These are phyloP conservation scores for Suillus subalutaceus DNA, from an alignment of 768 basidiomycete species.

Conservation along the genomic window DNA sequence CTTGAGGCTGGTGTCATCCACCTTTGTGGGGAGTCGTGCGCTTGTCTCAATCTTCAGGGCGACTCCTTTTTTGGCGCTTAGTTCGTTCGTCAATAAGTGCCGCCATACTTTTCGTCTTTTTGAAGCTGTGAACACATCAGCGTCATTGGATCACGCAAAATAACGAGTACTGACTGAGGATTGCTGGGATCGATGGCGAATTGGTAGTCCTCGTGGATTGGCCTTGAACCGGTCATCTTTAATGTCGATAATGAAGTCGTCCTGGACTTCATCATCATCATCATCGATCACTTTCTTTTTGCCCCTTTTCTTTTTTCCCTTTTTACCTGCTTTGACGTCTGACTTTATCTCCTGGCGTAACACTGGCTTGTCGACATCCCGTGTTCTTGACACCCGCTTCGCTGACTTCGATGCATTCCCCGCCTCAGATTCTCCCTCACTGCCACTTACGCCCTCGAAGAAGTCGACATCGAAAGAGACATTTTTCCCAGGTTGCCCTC, in stretches of 20 bases:
- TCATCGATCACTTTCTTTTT: constrained; percentile 49
- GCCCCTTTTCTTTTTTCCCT: constrained; percentile 40
- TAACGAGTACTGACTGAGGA: constrained; percentile 72
- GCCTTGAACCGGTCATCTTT: constrained; percentile 87
- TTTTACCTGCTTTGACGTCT: constrained; percentile 85
- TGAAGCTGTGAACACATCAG: constrained; percentile 59
- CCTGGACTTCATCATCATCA: constrained; percentile 70
- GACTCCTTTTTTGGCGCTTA: constrained; percentile 52
- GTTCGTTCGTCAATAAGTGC: constrained; percentile 84
- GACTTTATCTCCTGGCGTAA: constrained; percentile 72
- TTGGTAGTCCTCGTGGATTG: constrained; percentile 84
- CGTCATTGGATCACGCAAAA: neutral
- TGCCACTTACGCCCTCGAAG: constrained; percentile 60
- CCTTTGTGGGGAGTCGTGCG: constrained; percentile 11
- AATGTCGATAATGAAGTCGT: constrained; percentile 82
- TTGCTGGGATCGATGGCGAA: constrained; percentile 97
- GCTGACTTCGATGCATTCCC: constrained; percentile 27
- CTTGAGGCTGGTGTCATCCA: constrained; percentile 47
- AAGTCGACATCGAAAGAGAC: constrained; percentile 64
- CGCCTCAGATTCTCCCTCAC: constrained; percentile 32
- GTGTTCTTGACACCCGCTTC: constrained; percentile 24
- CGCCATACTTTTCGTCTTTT: constrained; percentile 90
- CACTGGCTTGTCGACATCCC: constrained; percentile 19
- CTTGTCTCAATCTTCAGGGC: constrained; percentile 5
- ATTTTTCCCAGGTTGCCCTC: constrained; percentile 22